These are phyloP conservation scores for Microdochium paspali DNA, from an alignment of 2,329 filamentous ascomycete genomes.

Conservation along the genomic window DNA sequence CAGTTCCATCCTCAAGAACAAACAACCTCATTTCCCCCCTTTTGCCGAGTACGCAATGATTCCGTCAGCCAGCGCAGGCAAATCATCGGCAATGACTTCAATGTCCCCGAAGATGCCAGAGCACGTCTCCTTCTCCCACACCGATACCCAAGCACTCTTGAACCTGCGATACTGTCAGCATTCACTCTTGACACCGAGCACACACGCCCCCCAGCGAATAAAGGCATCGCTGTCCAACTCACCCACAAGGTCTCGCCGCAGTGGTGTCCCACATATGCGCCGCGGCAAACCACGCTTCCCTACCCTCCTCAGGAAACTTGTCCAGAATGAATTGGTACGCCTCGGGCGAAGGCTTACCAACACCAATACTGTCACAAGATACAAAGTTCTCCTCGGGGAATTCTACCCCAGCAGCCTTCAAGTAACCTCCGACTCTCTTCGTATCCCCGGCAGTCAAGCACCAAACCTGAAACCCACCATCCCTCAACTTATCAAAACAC, in stretches of 20 bases:
- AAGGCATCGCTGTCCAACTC: conserved; percentile 4
- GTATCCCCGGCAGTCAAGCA: conserved; percentile 41
- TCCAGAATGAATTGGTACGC: conserved; percentile 32
- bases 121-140: conserved; percentile 41
- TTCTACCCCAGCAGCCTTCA: conserved; percentile 34
- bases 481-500: conserved; percentile 30
- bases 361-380: conserved; percentile 35
- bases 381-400: conserved; percentile 41
- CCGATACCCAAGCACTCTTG: conserved; percentile 41
- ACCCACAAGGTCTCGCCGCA: conserved; percentile 37
- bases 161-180: conserved; percentile 19
- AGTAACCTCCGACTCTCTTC: conserved; percentile 40
- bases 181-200: neutral
- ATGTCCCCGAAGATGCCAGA: conserved; percentile 39
- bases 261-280: conserved; percentile 52
- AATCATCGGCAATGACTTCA: conserved; percentile 36
- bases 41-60: conserved; percentile 14
- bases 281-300: conserved; percentile 41
- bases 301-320: conserved; percentile 17
- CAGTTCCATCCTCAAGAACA: no score
- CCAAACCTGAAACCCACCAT: conserved; percentile 41
- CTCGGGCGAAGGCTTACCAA: conserved; percentile 38
- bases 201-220: neutral
- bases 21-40: no score
- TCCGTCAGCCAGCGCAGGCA: conserved; percentile 36